Base-by-base conservation (phyloP, 2,329 filamentous ascomycete genomes). In the Akanthomyces dipterigenus region DNA sequence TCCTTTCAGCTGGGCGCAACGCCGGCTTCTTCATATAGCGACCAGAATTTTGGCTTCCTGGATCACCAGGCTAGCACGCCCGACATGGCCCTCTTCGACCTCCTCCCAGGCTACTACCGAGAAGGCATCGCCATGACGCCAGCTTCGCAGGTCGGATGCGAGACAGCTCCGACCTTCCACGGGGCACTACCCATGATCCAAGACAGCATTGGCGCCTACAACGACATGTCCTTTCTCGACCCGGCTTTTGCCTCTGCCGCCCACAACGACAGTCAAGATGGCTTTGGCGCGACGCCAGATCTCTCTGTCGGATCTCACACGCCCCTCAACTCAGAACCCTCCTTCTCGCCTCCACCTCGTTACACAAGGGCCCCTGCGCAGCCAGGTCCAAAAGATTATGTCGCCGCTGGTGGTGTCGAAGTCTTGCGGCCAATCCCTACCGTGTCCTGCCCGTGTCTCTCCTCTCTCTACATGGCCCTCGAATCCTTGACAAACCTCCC, bases 401-500 rank as follows among this genome's bases (percentile, higher is more conserved):
- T 16, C 24, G 26, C 26, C 24, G 14, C 7, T 31, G 31, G 45
- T 22, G 53, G n/a, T 5, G 2, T 38, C 59, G 49, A 62, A 18
- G 61, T 61, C 40, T 60, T 67, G 53, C 69, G 66, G 38, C 51
- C 70, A 20, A 63, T 70, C n/a, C 71, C 71, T 16, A 69, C 62
- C 46, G 66, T 70, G 26, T 62, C 66, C 18, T 85, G 83, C 63
- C 69, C 73, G 60, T 85, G 83, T 63, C 76, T 81, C 1, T 76
- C 78, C 0, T 75, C 71, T 16, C 74, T 85, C 16, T 83, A 80
- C 67, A 74, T 80, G 5, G 77, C 82, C 5, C 73, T 85, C 3
- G 76, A 80, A 62, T 77, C 78, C 22, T 76, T 85, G 63, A 76
- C 77, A 54, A 73, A 72, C 45, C 73, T 83, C 1, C 77, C 82